Base-by-base conservation (phyloP, 139 green algal species). In the Nannochloris sp. region DNA sequence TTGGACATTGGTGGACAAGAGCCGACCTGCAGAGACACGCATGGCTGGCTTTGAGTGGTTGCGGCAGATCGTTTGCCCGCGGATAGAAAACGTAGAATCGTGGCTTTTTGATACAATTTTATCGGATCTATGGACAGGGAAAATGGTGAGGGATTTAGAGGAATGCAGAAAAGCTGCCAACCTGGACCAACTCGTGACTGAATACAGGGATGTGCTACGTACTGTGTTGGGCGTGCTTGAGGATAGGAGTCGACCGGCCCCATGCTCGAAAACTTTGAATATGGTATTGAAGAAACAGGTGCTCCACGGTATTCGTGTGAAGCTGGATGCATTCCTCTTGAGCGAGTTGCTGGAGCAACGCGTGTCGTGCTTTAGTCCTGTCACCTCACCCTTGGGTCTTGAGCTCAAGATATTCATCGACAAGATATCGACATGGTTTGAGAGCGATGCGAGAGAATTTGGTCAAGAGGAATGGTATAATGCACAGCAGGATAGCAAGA, bases 1-100 rank as follows among this genome's bases (percentile, higher is more conserved):
- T 46, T 84, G 75, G 71, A 71, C 74, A 43, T 72, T 84, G 46
- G 46, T 53, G 46, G 46, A 53, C 16, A 28, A 6, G 46, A 23
- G n/a, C n/a, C 17, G 16, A 53, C n/a, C 50, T 36, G 50, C 14
- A 1, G 50, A 59, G n/a, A 36, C 25, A 20, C 50, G 25, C 25
- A 33, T n/a, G 28, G 12, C 50, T n/a, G 25, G 50, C 25, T 37
- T 33, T 13, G 50, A 59, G 23, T 59, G 20, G 50, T 5, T 30
- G 4, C 20, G 36, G 5, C 17, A 33, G 28, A 33, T 59, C 2
- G 16, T 59, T 36, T 59, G 12, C 5, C 20, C 23, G 6, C 25
- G 23, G 36, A n/a, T 59, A 17, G 50, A 59, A 20, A 16, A 17
- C 5, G 14, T 59, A 13, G 50, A 59, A 10, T 33, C 50, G 25